Base-by-base conservation (phyloP, 768 basidiomycete genomes). In the Lentinula aciculospora region DNA sequence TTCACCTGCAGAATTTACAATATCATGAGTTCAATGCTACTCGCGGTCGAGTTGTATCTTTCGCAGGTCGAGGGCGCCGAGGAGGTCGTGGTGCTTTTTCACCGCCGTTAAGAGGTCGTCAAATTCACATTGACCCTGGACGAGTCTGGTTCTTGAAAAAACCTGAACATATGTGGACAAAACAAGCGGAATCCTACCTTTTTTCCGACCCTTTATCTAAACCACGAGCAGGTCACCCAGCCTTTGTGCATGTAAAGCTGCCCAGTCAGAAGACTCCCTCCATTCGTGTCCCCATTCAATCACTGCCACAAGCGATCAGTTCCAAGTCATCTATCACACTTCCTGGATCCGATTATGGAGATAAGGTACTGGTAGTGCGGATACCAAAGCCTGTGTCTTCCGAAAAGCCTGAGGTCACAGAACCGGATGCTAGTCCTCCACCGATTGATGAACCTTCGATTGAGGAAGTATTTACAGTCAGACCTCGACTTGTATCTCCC, bases 81-180 rank as follows among this genome's bases (percentile, higher is more conserved):
- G 73, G 76, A 58, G 76, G 77, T 59, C 76, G 79, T 55, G 78
- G 81, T 60, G 74, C 76, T 36, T 72, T 73, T 53, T 48, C 64
- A 29, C 66, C 70, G 28, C 64, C 71, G 29, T 66, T 64, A 53
- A 66, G 70, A 29, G 58, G 66, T 40, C 72, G 72, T 32, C 69
- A 64, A 39, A 66, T 67, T 25, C 66, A 71, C 27, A 61, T 68
- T 50, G 62, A 68, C 32, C 63, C 74, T 15, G 79, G 76, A 17
- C 82, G 82, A 49, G 76, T 81, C 42, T 89, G 89, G 83, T 91
- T 81, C 65, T 71, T 80, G 7, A 81, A 82, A 81, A 91, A 89
- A 67, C 89, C 89, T 8, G 91, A 93, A 65, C 79, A 79, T 45
- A 78, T 84, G 63, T 92, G 89, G 89, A 92, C 91, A 8, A 92